Conservation (phyloP, 2,329 filamentous ascomycete species). For the Pseudocercospora macadamiae region DNA sequence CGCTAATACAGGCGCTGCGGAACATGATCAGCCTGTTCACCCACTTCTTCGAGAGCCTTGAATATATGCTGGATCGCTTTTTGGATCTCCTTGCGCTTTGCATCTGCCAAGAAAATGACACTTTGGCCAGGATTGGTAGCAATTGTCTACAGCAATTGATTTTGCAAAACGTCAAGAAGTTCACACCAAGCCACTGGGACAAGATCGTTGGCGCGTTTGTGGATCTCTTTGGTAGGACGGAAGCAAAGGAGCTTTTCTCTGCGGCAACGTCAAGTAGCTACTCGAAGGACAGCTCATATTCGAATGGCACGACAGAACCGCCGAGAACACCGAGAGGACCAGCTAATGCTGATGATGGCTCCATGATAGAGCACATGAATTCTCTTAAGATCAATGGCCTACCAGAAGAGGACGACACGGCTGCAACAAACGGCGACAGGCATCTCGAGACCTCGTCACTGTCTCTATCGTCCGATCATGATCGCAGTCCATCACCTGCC, state of each 20-base stretch:
- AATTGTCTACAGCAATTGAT: constrained; percentile 98
- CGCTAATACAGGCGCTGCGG: constrained; percentile 96
- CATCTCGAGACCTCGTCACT: constrained; percentile 19
- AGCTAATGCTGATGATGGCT: constrained; percentile 12
- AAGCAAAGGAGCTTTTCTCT: constrained; percentile 92
- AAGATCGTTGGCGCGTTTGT: constrained; percentile 96
- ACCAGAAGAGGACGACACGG: constrained; percentile 21
- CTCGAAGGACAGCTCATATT: constrained; percentile 28
- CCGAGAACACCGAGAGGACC: constrained; percentile 13
- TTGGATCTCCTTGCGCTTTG: constrained; percentile 90
- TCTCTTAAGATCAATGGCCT: constrained; percentile 49
- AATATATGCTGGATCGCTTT: constrained; percentile 99
- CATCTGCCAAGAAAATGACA: constrained; percentile 99
- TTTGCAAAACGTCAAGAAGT: constrained; percentile 92
- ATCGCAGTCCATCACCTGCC: constrained; percentile 21
- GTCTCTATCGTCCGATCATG: constrained; percentile 23
- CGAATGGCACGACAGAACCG: constrained; percentile 28
- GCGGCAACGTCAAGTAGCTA: constrained; percentile 60
- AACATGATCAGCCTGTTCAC: constrained; percentile 99
- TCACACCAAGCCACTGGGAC: constrained; percentile 82
- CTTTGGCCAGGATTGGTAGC: constrained; percentile 94
- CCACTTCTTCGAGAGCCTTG: constrained; percentile 93
- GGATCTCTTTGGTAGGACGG: constrained; percentile 91
- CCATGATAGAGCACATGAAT: constrained; percentile 34
- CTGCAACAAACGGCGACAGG: constrained; percentile 26